Conservation (phyloP, 768 basidiomycete genomes). For the Clavaria fumosa region DNA sequence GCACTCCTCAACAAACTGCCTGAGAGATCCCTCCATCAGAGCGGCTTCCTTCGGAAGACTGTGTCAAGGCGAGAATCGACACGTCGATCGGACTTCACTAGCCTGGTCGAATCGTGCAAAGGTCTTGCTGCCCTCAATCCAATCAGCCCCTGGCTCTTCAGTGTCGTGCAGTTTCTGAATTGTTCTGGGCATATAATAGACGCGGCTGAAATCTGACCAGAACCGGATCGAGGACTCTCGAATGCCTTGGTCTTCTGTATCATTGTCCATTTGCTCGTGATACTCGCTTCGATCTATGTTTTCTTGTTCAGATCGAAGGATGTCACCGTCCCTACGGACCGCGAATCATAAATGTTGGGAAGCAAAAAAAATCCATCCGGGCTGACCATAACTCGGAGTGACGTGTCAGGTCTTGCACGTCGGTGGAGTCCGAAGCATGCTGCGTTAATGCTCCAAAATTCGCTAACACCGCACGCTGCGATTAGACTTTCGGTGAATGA, state of each 20-base stretch:
- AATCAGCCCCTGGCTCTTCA: constrained; percentile 38
- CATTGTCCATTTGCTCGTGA: constrained; percentile 27
- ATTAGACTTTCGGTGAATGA: too few species aligned
- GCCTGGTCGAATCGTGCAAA: constrained; percentile 47
- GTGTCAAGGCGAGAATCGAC: too few species aligned
- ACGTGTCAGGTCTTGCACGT: too few species aligned
- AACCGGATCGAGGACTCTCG: constrained; percentile 21
- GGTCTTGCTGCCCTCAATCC: constrained; percentile 34
- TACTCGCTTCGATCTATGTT: constrained; percentile 39
- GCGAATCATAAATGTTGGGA: too few species aligned
- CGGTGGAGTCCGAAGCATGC: too few species aligned
- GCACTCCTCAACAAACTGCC: constrained; percentile 60
- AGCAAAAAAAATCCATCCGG: too few species aligned
- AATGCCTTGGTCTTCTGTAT: constrained; percentile 9
- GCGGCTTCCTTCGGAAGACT: constrained; percentile 26
- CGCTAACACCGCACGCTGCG: too few species aligned
- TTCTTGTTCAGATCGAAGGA: constrained; percentile 37
- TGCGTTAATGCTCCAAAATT: constrained; percentile 48
- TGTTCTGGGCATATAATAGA: constrained; percentile 49
- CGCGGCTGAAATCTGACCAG: constrained; percentile 57
- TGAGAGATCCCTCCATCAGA: constrained; percentile 54
- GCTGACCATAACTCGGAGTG: too few species aligned
- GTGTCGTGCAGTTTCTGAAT: constrained; percentile 48
- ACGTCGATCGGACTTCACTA: too few species aligned
- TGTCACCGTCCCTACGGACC: constrained; percentile 29